Base-by-base conservation (phyloP, 768 basidiomycete species). In the Russula foetens region DNA sequence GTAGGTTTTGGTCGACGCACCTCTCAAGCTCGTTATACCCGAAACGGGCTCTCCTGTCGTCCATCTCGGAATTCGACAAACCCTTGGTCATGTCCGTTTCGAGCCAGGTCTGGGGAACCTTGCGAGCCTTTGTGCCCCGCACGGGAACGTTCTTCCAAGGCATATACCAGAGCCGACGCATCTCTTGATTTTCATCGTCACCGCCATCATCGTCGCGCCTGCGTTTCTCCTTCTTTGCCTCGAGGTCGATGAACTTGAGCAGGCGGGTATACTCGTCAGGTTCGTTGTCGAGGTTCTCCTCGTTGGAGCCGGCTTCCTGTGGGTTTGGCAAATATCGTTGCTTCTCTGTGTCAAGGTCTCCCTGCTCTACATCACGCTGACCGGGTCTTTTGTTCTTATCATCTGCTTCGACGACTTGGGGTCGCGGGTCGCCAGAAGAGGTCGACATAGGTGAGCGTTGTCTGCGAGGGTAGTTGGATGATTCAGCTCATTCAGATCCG, bases 21-120 rank as follows among this genome's bases (percentile, higher is more conserved):
- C 75, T 75, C 59, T 73, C 68, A 15, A 79, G 72, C 67, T 79
- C 78, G 65, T 79, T 79, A 58, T 66, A 79, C 4, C 78, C 78
- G 49, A 70, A 71, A 12, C 66, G 58, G 52, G 68, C 62, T 31
- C 77, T 68, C 31, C 78, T 69, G 21, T 65, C 60, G 2, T 69
- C 67, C 26, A 75, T 65, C 29, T 77, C 77, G 45, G 59, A 53
- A 28, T 72, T 68, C 17, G 67, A 60, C 23, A 79, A 67, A 39
- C 78, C 78, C 58, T 74, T 66, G 7, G 56, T 51, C 64, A 74
- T 67, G 59, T 77, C 71, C 0, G 77, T 78, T 39, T 75, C 63
- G 24, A 79, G 72, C 77, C 76, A 77, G 60, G 71, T 71, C 28
- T 62, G 60, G 5, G 77, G 74, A 17, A 75, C 69, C 67, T 73